Base-by-base conservation (phyloP, 2,329 filamentous ascomycete genomes). In the Sclerotinia borealis region DNA sequence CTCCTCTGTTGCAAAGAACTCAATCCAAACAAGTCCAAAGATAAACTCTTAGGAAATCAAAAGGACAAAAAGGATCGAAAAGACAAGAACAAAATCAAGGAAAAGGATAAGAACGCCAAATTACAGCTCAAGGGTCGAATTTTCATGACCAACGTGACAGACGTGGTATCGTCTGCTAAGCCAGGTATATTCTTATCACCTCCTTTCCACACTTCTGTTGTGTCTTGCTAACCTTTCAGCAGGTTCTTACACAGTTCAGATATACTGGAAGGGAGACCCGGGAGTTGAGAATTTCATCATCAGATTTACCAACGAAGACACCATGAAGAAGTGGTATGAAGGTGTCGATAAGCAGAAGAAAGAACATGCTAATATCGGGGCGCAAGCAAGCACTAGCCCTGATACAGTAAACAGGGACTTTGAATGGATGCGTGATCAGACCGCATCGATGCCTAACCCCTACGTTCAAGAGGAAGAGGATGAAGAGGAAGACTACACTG, bases 101-200 rank as follows among this genome's bases (percentile, higher is more conserved):
- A 85, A 73, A 83, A 82, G 76, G 8, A 82, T 85, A 64, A 91
- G 87, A 75, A 74, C 76, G 52, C 89, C 48, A 96, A 93, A 77
- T 81, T 98, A 66, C 93, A 97, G 76, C 83, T 99, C 36, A 99
- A 99, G 77, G 95, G 95, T 45, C 87, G 95, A 59, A 99, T 99
- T 72, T 98, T 97, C 78, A 98, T 99, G 93, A 92, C 93, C 70
- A 99, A 99, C 73, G 93, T 99, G 61, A 98, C 93, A 45, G 92
- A 97, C 75, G 88, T 96, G n/a, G 81, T 96, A 48, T 93, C 90
- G 22, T 81, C 95, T 65, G 87, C 89, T 56, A 96, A 93, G 76
- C 91, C 92, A 77, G 92, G 93, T 96, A 84, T 74, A 84, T 27
- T 36, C 59, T 67, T 61, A 17, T 45, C 13, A 25, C 13, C 6